Base-by-base conservation (phyloP, 148 eudicot species). In the Cornus controversa region DNA sequence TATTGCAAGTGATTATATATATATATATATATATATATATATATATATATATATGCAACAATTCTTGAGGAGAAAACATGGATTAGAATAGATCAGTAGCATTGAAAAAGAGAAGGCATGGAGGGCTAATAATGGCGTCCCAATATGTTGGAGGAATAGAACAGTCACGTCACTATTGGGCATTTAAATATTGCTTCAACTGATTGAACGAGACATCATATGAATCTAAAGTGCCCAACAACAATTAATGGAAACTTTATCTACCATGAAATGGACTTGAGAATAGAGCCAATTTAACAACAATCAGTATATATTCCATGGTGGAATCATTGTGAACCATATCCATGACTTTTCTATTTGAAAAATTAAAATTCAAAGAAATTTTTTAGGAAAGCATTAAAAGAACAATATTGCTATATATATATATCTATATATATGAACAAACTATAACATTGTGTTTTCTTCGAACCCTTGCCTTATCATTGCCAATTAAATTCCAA, bases 211-310 rank as follows among this genome's bases (percentile, higher is more conserved):
- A 10, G 72, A 69, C 72, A 37, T 36, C 28, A 69, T n/a, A 69
- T 3, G 42, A 67, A 67, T 14, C 29, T 47, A 69, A 36, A 69
- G 72, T 23, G 72, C 53, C 53, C 72, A 36, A 36, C 72, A 40
- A 40, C 16, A 1, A 69, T 69, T 5, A 22, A 40, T 69, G 72
- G 54, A 10, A 7, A 47, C 28, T 69, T 40, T 69, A 27, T 69
- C 53, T 9, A 36, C 72, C 72, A 37, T 22, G 53, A 69, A 69
- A 37, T 69, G 5, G 72, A 69, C 53, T 36, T 40, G 27, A 69
- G 53, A n/a, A 69, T 10, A 69, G 15, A 69, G 10, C 28, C 57
- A 50, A 50, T 50, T 11, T 50, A 16, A 10, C 57, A 6, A 0
- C 57, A 47, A 11, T 47, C 53, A 8, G 14, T n/a, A n/a, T n/a